Evolutionary conservation across 2,329 filamentous ascomycete species (phyloP), one percentile per base, ranked within the genome.

Genomic region (Aspergillus sp.): DNA sequence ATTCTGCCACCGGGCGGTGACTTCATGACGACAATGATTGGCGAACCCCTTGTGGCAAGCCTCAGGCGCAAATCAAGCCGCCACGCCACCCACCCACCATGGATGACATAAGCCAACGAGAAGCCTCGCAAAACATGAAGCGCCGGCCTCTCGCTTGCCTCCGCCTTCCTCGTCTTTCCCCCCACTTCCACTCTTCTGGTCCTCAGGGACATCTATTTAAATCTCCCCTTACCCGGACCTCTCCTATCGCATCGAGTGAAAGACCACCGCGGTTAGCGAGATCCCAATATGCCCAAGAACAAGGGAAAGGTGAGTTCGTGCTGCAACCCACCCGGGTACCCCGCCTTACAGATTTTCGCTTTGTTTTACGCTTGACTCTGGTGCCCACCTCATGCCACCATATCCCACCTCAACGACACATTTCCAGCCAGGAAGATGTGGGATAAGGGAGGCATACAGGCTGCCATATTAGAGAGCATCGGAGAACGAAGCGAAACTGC

Each of bases 241-340:
- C 60, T 57, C 63, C 55, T 60, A 62, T 63, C 52, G 57, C 53
- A 58, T 65, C 60, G 52, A 64, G 62, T 58, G 68, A 59, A 59
- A 63, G 55, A 23, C 39, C 63, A 70, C 63, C 65, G 68, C 69
- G 69, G 64, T 61, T 72, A 68, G 65, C 61, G 55, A 60, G 58
- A 64, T 63, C 67, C 71, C 80, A 88, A 81, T 65, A 97, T 97
- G 93, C 93, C 93, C 76, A 97, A 97, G 91, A 97, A 97, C 81
- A 97, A 97, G 89, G 93, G 93, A 93, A 97, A 97, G 84, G 92
- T 96, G 84, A 77, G 85, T 66, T 61, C 58, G 65, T 66, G 39
- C 62, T 66, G 59, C 36, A 32, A 28, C 48, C 15, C 38, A 21
- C 19, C 52, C 45, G 36, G 39, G 32, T 60, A 62, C 59, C 62